phyloP scores from a whole-genome alignment of 2,329 filamentous ascomycete genomes.

The Herpotrichia juniperi region DNA sequence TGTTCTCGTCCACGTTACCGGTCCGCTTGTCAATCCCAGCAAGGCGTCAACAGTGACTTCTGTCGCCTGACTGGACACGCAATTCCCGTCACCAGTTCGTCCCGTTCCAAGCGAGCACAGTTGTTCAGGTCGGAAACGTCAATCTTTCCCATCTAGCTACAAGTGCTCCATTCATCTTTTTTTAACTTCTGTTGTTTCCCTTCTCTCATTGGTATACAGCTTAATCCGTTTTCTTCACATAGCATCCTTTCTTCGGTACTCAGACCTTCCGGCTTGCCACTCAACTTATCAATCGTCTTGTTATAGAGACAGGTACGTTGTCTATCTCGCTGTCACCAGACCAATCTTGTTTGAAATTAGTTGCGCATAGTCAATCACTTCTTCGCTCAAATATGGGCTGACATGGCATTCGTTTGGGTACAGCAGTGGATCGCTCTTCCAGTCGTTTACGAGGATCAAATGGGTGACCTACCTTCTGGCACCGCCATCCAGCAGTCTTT shows the following conservation, averaged over 20 bases:
- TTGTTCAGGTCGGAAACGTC: conserved; percentile 33
- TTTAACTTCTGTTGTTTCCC: conserved; percentile 39
- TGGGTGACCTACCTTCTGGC: conserved; percentile 47
- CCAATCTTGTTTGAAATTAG: conserved; percentile 9
- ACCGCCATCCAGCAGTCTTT: conserved; percentile 33
- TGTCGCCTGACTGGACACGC: conserved; percentile 41
- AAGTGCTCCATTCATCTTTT: conserved; percentile 40
- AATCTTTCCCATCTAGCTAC: conserved; percentile 41
- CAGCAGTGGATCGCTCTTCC: conserved; percentile 52
- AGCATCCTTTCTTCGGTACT: conserved; percentile 35
- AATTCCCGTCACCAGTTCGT: conserved; percentile 43
- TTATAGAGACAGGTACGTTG: conserved; percentile 45
- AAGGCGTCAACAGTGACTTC: conserved; percentile 35
- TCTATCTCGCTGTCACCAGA: conserved; percentile 16
- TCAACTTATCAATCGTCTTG: conserved; percentile 22
- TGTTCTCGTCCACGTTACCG: conserved; percentile 33
- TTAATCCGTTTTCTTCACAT: conserved; percentile 21
- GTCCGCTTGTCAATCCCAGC: conserved; percentile 39
- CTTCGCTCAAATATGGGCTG: conserved; percentile 40
- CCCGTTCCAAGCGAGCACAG: conserved; percentile 46
- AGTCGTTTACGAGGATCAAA: conserved; percentile 45
- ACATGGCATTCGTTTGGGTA: conserved; percentile 50
- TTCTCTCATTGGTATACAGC: conserved; percentile 40
- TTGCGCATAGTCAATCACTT: conserved; percentile 13
- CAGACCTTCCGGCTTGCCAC: conserved; percentile 41